Evolutionary conservation across 345 rosid genomes (phyloP).

Genomic region (Odontarrhena argentea): DNA sequence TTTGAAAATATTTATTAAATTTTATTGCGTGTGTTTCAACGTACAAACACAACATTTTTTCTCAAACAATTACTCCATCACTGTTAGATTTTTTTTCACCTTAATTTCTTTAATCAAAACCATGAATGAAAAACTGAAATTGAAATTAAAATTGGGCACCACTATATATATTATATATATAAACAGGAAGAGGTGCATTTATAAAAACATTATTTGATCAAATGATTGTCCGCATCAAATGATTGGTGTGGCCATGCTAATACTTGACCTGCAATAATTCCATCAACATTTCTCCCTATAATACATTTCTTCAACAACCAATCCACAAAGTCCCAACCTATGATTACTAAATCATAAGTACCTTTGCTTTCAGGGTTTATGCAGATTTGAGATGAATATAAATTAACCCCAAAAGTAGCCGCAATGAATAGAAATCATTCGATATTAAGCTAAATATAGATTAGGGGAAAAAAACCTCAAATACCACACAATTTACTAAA

Average conservation of each 20-base stretch:
- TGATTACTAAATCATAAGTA: slow-evolving; percentile 32
- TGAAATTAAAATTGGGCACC: neutral
- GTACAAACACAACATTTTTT: no score
- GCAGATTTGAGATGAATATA: slow-evolving; percentile 3
- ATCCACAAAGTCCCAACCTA: slow-evolving; percentile 30
- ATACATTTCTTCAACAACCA: slow-evolving; percentile 37
- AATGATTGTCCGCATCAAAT: slow-evolving; percentile 35
- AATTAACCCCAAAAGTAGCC: slow-evolving; percentile 4
- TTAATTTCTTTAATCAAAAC: no score
- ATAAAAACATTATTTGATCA: slow-evolving; percentile 3
- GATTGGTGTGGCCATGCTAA: slow-evolving; percentile 35
- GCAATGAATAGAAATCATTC: neutral
- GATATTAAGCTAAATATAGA: neutral
- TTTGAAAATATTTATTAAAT: no score
- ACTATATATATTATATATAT: no score
- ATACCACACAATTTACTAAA: no score
- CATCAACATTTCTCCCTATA: slow-evolving; percentile 7
- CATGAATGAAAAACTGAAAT: no score
- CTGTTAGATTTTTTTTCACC: no score
- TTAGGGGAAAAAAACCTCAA: no score
- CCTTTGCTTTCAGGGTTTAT: slow-evolving; percentile 18
- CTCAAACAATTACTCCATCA: no score
- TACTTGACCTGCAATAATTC: slow-evolving; percentile 27
- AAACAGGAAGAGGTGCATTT: neutral
- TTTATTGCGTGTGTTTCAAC: no score